Conservation (phyloP, 192 early-diverging fungal species). For the Phycomyces nitens region DNA sequence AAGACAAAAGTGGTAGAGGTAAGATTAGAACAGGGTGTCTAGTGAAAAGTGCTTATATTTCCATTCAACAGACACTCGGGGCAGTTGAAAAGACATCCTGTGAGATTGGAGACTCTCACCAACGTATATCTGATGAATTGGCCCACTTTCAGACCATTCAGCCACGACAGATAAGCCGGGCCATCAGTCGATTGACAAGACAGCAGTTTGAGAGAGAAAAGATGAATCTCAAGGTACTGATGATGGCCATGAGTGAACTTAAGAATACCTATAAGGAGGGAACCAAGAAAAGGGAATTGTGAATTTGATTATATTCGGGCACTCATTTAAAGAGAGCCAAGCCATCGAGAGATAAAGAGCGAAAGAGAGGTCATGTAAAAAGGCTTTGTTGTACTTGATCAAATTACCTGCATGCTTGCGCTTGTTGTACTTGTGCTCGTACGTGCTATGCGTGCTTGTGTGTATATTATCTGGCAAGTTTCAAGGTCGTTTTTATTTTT, state of each 20-base stretch:
- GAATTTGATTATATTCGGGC: neutral
- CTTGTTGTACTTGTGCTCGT: no score
- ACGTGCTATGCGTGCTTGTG: no score
- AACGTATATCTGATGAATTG: slow-evolving; percentile 47
- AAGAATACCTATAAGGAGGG: neutral
- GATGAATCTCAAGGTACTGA: slow-evolving; percentile 14
- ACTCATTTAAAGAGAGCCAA: no score
- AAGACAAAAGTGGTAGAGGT: slow-evolving; percentile 41
- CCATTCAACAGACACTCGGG: slow-evolving; percentile 31
- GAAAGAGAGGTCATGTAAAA: no score
- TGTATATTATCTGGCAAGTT: no score
- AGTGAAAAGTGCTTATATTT: slow-evolving; percentile 3
- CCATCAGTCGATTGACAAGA: neutral
- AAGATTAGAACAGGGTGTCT: slow-evolving; percentile 11
- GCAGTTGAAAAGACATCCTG: slow-evolving; percentile 38
- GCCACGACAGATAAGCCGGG: slow-evolving; percentile 28
- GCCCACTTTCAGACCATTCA: slow-evolving; percentile 43
- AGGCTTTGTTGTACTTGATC: no score
- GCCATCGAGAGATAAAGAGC: slow-evolving; percentile 3
- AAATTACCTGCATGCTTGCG: no score
- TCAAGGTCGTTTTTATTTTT: no score
- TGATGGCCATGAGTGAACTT: slow-evolving; percentile 2
- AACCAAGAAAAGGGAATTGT: neutral
- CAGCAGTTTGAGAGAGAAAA: slow-evolving; percentile 12
- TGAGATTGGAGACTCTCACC: slow-evolving; percentile 41